Conservation (phyloP, 208 protist genomes). For the Wallacemonas sp. region DNA sequence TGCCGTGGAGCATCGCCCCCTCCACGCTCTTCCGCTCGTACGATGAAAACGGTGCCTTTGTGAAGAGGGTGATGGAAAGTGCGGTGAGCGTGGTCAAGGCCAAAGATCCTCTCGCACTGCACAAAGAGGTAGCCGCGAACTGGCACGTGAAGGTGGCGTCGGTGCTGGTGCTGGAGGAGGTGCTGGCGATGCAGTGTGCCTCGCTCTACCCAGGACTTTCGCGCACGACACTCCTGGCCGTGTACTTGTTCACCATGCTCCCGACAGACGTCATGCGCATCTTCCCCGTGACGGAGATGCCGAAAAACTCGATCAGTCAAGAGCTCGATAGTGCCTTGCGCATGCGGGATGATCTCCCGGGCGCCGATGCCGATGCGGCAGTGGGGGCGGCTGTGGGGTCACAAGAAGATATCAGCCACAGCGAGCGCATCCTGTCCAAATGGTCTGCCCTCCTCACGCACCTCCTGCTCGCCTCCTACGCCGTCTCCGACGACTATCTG, state of each 20-base stretch:
- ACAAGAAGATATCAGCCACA: neutral
- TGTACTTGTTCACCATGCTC: constrained; percentile 73
- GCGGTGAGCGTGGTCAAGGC: constrained; percentile 50
- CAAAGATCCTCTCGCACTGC: constrained; percentile 50
- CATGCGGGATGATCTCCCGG: constrained; percentile 30
- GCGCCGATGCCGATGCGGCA: no score
- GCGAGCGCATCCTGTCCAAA: constrained; percentile 21
- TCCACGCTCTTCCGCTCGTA: constrained; percentile 49
- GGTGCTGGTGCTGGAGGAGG: constrained; percentile 74
- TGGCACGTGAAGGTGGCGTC: constrained; percentile 77
- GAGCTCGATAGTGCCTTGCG: constrained; percentile 82
- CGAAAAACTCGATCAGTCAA: constrained; percentile 51
- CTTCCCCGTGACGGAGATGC: constrained; percentile 48
- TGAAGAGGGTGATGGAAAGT: constrained; percentile 74
- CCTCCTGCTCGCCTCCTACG: constrained; percentile 17
- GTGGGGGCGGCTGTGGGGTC: neutral
- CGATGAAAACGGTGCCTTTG: constrained; percentile 59
- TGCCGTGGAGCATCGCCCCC: constrained; percentile 56
- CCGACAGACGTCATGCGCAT: constrained; percentile 72
- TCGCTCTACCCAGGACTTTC: constrained; percentile 63
- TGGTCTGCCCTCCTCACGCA: constrained; percentile 34
- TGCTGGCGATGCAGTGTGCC: constrained; percentile 48
- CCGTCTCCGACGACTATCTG: constrained; percentile 10
- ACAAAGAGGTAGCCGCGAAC: constrained; percentile 78
- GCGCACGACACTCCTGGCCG: constrained; percentile 65